Evolutionary conservation across 106 monocot genomes (phyloP).

Genomic region (Vanilla planifolia): DNA sequence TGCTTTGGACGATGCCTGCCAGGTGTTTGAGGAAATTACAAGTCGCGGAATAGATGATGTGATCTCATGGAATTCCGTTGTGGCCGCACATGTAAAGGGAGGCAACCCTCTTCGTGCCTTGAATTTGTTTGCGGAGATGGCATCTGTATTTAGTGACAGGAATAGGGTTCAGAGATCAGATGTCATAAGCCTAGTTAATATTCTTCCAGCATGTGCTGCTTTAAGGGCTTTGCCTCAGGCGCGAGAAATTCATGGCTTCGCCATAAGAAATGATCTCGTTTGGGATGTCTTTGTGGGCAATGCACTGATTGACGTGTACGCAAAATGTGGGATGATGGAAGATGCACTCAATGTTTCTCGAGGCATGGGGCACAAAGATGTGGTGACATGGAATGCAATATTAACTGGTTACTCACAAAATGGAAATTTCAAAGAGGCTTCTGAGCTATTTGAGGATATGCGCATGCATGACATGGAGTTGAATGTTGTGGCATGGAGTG

Average conservation of each 20-base stretch:
- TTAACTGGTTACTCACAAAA: conserved; percentile 77
- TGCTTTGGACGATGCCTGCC: conserved; percentile 30
- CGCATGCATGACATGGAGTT: conserved; percentile 33
- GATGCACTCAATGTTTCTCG: conserved; percentile 54
- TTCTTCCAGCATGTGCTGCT: conserved; percentile 83
- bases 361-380: conserved; percentile 50
- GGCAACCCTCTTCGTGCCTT: conserved; percentile 32
- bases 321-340: conserved; percentile 71
- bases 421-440: conserved; percentile 57
- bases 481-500: conserved; percentile 82
- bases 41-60: conserved; percentile 58
- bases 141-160: background rate
- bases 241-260: conserved; percentile 57
- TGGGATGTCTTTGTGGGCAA: conserved; percentile 69
- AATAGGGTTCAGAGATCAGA: conserved; percentile 26
- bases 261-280: conserved; percentile 35
- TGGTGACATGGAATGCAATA: conserved; percentile 82
- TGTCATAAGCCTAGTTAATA: conserved; percentile 68
- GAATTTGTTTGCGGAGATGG: conserved; percentile 63
- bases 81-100: conserved; percentile 45
- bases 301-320: conserved; percentile 63
- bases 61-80: conserved; percentile 81
- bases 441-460: conserved; percentile 56
- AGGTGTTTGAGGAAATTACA: conserved; percentile 59
- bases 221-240: conserved; percentile 26